A percentile compares a stretch with the other conserved stretches of the same genome.
These are phyloP conservation scores for Mollisia scopiformis DNA, from an alignment of 2,329 filamentous ascomycete genomes.

Conservation along the genomic window DNA sequence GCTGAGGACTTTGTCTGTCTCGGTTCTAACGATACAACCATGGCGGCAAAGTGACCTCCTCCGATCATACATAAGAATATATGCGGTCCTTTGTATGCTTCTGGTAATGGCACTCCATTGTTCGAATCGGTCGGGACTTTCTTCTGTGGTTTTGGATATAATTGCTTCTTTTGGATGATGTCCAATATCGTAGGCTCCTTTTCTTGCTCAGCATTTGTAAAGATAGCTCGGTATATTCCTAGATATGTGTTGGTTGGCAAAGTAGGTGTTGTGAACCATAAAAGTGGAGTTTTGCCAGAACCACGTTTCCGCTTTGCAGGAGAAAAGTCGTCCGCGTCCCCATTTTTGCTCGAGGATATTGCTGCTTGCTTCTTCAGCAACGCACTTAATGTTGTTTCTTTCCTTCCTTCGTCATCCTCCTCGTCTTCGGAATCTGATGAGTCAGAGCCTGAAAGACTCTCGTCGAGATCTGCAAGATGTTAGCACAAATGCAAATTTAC, in stretches of 20 bases:
- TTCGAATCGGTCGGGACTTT: conserved; percentile 54
- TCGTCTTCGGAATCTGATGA: conserved; percentile 64
- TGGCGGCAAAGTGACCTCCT: conserved; percentile 94
- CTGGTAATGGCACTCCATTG: conserved; percentile 57
- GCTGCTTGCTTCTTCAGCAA: conserved; percentile 84
- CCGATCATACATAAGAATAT: conserved; percentile 99
- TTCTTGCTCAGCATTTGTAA: conserved; percentile 73
- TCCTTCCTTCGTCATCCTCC: conserved; percentile 52
- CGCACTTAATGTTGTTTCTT: conserved; percentile 73
- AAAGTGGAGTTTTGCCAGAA: conserved; percentile 70
- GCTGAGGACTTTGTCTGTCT: conserved; percentile 71
- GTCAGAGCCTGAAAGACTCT: conserved; percentile 87
- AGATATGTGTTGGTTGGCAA: conserved; percentile 80
- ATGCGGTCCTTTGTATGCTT: conserved; percentile 73
- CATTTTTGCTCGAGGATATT: conserved; percentile 52
- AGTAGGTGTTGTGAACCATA: conserved; percentile 82
- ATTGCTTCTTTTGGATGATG: conserved; percentile 75
- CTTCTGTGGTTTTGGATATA: conserved; percentile 60
- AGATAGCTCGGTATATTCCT: conserved; percentile 82
- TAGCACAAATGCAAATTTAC: conserved; percentile 5
- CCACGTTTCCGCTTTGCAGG: conserved; percentile 54
- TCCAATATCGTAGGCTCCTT: conserved; percentile 64
- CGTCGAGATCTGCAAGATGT: conserved; percentile 69
- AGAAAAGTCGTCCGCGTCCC: conserved; percentile 49
- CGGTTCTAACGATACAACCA: conserved; percentile 88